Base-by-base conservation (phyloP, 2,329 filamentous ascomycete species). In the Zasmidium cellare region DNA sequence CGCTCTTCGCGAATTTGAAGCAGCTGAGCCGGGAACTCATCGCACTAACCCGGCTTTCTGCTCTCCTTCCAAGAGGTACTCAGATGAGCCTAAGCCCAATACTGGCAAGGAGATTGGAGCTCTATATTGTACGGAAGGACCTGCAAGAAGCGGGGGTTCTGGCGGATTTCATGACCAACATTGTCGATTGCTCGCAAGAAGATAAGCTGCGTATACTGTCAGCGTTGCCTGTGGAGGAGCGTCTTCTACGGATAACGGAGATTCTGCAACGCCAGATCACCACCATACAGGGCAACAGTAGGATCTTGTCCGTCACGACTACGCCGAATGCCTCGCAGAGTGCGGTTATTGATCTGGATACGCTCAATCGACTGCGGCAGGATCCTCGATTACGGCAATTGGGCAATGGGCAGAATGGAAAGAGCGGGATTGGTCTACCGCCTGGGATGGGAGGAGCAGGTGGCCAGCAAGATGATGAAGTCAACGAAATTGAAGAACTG, bases 91-190 rank as follows among this genome's bases (percentile, higher is more conserved):
- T 97, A 16, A 92, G 92, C 2, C 92, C 93, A 0, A 79, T 93
- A n/a, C 82, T 97, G 53, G 91, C 91, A 0, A 86, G 92, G 51
- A 86, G 92, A 53, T 84, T 99, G 46, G 92, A 97, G 69, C 77
- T 92, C 53, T 94, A 91, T 74, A 96, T 99, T 63, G 83, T 87
- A 28, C 87, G 88, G 72, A 96, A 94, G 71, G 87, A 91, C 58
- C 74, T 94, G 51, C 81, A 85, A 45, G 92, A 97, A 65, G 92
- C 92, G 1, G 93, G 93, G 1, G 79, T 86, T 9, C 81, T 99
- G 9, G 93, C 94, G 6, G 94, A 99, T 73, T 97, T 97, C 72
- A 97, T 99, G 91, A 88, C 91, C 41, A 96, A 96, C 71, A 84
- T 97, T 22, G 85, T 96, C 2, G 91, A 96, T 62, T 87, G 89